Conservation (phyloP, 495 filamentous ascomycete genomes). For the Poronia punctata region DNA sequence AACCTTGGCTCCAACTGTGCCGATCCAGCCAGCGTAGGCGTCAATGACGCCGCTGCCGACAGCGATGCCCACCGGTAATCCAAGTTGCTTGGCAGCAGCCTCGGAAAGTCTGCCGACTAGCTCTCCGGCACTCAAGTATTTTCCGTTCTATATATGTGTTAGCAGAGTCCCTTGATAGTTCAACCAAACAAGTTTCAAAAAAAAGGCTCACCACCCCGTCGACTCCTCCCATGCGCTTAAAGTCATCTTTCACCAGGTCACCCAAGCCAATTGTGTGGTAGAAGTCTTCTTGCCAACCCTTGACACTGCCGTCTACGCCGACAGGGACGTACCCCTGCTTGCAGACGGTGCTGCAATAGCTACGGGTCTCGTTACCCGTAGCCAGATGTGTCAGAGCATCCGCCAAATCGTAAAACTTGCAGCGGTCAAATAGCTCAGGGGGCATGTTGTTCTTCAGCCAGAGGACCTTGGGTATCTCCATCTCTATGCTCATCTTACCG, state of each 20-base stretch:
- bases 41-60: slow-evolving; percentile 96
- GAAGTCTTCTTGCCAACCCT: slow-evolving; percentile 97
- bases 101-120: slow-evolving; percentile 77
- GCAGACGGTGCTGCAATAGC: slow-evolving; percentile 89
- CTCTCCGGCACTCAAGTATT: slow-evolving; percentile 85
- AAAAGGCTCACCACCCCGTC: slow-evolving; percentile 77
- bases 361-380: slow-evolving; percentile 86
- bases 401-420: slow-evolving; percentile 92
- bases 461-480: slow-evolving; percentile 96
- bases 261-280: slow-evolving; percentile 71
- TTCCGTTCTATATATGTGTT: slow-evolving; percentile 61
- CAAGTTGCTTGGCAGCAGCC: slow-evolving; percentile 74
- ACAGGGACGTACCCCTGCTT: slow-evolving; percentile 95
- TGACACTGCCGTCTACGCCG: slow-evolving; percentile 92
- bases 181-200: slow-evolving; percentile 16
- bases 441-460: slow-evolving; percentile 99
- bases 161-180: slow-evolving; percentile 16
- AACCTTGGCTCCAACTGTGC: slow-evolving; percentile 95
- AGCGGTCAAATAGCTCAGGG: slow-evolving; percentile 76
- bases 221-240: slow-evolving; percentile 87
- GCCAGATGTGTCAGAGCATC: slow-evolving; percentile 95
- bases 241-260: slow-evolving; percentile 77
- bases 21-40: slow-evolving; percentile 97
- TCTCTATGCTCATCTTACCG: slow-evolving; percentile 95
- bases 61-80: slow-evolving; percentile 79